A percentile compares a stretch with the other conserved stretches of the same genome.
These are phyloP conservation scores for Monilinia vaccinii-corymbosi DNA, from an alignment of 2,329 filamentous ascomycete genomes.

Conservation along the genomic window DNA sequence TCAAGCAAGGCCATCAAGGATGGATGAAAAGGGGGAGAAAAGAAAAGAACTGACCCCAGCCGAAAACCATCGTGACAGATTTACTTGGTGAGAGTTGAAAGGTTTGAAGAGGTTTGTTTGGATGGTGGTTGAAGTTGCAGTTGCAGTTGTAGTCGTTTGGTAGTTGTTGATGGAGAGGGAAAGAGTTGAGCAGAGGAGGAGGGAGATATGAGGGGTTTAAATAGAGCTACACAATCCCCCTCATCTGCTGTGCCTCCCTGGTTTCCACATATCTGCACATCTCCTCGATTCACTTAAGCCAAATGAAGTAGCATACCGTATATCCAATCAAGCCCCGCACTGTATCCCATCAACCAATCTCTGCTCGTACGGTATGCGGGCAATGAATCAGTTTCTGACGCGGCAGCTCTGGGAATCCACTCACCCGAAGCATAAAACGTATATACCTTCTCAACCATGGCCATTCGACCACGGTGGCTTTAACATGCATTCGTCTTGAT, in stretches of 20 bases:
- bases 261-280: not conserved
- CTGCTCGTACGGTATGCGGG: too few species aligned
- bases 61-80: conserved; percentile 24
- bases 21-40: not conserved
- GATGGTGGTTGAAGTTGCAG: not conserved
- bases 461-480: not conserved
- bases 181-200: not conserved
- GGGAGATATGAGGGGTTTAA: conserved; percentile 9
- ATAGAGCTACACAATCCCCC: not conserved
- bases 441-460: not conserved
- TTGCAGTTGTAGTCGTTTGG: not conserved
- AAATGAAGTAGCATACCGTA: too few species aligned
- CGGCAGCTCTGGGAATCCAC: not conserved
- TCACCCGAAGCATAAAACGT: not conserved
- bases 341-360: not conserved
- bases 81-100: conserved; percentile 8
- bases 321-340: too few species aligned
- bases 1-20: not conserved
- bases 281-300: not conserved
- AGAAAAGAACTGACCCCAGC: conserved; percentile 19
- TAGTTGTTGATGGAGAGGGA: not conserved
- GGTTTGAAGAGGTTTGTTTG: not conserved
- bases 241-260: not conserved
- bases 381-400: conserved; percentile 1
- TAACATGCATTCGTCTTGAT: too few species aligned